These are phyloP conservation scores for Pythium grandisporangium DNA, from an alignment of 352 stramenopile species.

Conservation along the genomic window DNA sequence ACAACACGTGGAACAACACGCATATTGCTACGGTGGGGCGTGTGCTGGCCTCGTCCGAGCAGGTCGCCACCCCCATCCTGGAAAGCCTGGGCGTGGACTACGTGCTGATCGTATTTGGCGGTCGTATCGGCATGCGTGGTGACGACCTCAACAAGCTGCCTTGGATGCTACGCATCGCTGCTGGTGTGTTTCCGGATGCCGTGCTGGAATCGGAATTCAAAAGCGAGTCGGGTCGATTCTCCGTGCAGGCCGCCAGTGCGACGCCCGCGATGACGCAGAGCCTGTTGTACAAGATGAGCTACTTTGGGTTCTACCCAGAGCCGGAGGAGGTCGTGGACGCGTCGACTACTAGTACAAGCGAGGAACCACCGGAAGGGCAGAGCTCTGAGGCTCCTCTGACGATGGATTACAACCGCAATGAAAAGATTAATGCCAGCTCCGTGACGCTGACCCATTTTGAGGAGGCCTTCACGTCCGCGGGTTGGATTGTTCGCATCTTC, in stretches of 20 bases:
- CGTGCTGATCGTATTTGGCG: conserved; percentile 70
- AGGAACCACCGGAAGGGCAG: no score
- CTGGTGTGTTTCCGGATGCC: conserved; percentile 75
- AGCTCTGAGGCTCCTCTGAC: no score
- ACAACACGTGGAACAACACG: conserved; percentile 97
- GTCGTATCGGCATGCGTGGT: conserved; percentile 48
- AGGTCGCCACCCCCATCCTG: conserved; percentile 61
- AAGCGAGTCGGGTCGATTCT: conserved; percentile 55
- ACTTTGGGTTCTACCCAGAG: conserved; percentile 58
- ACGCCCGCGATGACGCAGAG: conserved; percentile 78
- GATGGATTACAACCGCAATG: conserved; percentile 65
- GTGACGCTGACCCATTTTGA: conserved; percentile 84
- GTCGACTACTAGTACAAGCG: conserved; percentile 30
- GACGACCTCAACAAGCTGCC: conserved; percentile 93
- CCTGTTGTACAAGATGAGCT: conserved; percentile 91
- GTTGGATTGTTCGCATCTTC: conserved; percentile 93
- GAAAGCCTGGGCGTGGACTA: conserved; percentile 75
- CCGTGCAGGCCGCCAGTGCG: conserved; percentile 52
- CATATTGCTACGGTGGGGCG: conserved; percentile 93
- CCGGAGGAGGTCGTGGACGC: conserved; percentile 12
- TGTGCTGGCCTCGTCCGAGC: conserved; percentile 58
- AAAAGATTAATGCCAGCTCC: conserved; percentile 36
- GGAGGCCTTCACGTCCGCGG: conserved; percentile 88
- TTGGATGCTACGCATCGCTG: conserved; percentile 90
- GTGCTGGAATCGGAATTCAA: conserved; percentile 83